Percentiles rank a stretch among this genome's conserved stretches.
Evolutionary conservation across 2,329 filamentous ascomycete species (phyloP).

Genomic region (Domatiomyces globalis): DNA sequence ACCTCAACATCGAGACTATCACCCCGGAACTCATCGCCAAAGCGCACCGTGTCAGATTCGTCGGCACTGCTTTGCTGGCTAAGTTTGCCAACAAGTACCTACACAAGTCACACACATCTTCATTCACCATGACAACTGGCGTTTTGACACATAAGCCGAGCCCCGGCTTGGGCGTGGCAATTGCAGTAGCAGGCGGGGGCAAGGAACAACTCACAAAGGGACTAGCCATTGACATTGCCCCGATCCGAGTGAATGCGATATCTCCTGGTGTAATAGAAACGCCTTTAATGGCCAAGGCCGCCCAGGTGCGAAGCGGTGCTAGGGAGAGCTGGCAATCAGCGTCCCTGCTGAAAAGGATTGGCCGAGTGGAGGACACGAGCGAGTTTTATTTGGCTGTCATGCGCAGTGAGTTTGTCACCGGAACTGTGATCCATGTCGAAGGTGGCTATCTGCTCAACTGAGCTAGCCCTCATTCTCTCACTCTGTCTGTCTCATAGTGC

Average conservation of each 20-base stretch:
- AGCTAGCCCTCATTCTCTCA: neutral
- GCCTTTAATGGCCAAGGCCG: conserved; percentile 24
- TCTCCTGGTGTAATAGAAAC: conserved; percentile 30
- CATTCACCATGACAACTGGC: conserved; percentile 30
- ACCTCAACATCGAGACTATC: conserved; percentile 18
- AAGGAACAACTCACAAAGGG: conserved; percentile 25
- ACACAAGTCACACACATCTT: conserved; percentile 18
- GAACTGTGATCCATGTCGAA: conserved; percentile 22
- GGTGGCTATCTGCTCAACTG: conserved; percentile 13
- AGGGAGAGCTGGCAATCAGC: conserved; percentile 24
- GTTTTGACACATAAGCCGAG: conserved; percentile 23
- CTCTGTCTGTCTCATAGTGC: too few relatives aligned
- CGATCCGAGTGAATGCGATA: conserved; percentile 31
- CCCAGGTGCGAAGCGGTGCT: conserved; percentile 15
- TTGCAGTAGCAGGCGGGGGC: conserved; percentile 18
- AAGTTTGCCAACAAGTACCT: conserved; percentile 29
- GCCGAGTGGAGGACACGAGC: conserved; percentile 26
- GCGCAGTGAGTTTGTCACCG: conserved; percentile 30
- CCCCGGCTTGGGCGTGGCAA: conserved; percentile 21
- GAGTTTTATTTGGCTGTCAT: conserved; percentile 33
- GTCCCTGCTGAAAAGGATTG: conserved; percentile 19
- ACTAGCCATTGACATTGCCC: conserved; percentile 30
- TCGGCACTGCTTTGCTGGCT: conserved; percentile 26
- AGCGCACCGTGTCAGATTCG: conserved; percentile 23
- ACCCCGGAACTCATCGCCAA: conserved; percentile 17